Conservation (phyloP, 1,284 basidiomycete species). For the Rugosomyces carneus region DNA sequence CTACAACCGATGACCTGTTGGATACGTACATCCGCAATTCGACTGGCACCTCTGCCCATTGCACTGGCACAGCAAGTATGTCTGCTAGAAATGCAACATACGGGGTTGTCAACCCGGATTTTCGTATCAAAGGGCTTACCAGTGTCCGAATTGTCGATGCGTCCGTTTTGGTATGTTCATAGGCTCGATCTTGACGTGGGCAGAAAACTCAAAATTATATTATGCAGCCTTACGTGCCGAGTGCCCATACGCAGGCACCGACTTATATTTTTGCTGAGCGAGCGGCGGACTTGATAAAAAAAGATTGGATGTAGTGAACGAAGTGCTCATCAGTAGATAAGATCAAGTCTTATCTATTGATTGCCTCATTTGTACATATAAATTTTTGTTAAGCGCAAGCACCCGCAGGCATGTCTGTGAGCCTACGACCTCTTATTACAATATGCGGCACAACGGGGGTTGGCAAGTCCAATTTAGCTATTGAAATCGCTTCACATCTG, state of each 20-base stretch:
- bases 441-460: slow-evolving; percentile 96
- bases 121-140: slow-evolving; percentile 31
- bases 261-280: slow-evolving; percentile 16
- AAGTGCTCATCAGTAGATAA: too few species aligned
- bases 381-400: too few species aligned
- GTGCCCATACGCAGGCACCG: slow-evolving; percentile 15
- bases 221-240: slow-evolving; percentile 14
- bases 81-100: slow-evolving; percentile 16
- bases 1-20: slow-evolving; percentile 14
- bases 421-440: slow-evolving; percentile 61
- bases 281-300: slow-evolving; percentile 16
- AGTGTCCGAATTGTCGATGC: slow-evolving; percentile 35
- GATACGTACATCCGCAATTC: slow-evolving; percentile 19
- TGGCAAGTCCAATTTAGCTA: slow-evolving; percentile 91
- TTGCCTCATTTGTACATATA: too few species aligned
- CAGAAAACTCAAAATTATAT: not conserved
- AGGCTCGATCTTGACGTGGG: not conserved
- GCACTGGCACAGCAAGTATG: slow-evolving; percentile 24
- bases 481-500: slow-evolving; percentile 75
- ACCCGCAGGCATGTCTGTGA: slow-evolving; percentile 12
- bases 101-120: slow-evolving; percentile 30
- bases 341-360: too few species aligned
- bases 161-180: slow-evolving; percentile 24
- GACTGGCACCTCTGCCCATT: slow-evolving; percentile 15
- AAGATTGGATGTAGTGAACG: not conserved